Base-by-base conservation (phyloP, 2,329 filamentous ascomycete genomes). In the Celoporthe dispersa region DNA sequence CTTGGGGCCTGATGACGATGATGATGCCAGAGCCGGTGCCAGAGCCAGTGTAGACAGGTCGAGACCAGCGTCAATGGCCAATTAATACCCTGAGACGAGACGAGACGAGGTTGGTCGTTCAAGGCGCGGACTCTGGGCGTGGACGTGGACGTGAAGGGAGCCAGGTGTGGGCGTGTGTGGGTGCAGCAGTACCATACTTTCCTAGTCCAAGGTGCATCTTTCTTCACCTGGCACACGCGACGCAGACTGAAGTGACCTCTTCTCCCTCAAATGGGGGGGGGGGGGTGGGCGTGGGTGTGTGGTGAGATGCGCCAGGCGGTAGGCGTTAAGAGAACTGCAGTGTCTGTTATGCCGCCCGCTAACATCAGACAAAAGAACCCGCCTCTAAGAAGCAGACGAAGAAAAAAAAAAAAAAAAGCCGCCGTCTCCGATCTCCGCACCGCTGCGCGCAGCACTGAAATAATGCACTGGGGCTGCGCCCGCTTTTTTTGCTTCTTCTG, bases 111-210 rank as follows among this genome's bases (percentile, higher is more conserved):
- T 31, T 41, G 48, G 62, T 35, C n/a, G 62, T 22, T 22, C 41
- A 37, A 31, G 53, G 53, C 25, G 51, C 25, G 53, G 53, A 16
- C 53, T 25, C 22, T 28, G 51, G 51, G 25, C 51, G 53, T 57
- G 53, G 53, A 57, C 53, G 25, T 57, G 53, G 53, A 57, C 53
- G 53, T 57, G 53, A 57, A 57, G 53, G 28, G 53, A 57, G 53
- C 51, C 41, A 28, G 25, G n/a, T 28, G 51, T 55, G 51, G 51
- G 51, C n/a, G 51, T 57, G 53, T 14, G 53, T 31, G 28, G 14
- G 44, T 31, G 63, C 44, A 53, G 31, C 31, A 57, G 53, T 31
- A 57, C 53, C 53, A 57, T 33, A 31, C 53, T 53, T 51, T 55
- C 51, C 9, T 35, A 39, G 63, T 51, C 33, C 44, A 28, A 51